These are phyloP conservation scores for Sclerotinia trifoliorum DNA, from an alignment of 2,329 filamentous ascomycete species.

Conservation along the genomic window DNA sequence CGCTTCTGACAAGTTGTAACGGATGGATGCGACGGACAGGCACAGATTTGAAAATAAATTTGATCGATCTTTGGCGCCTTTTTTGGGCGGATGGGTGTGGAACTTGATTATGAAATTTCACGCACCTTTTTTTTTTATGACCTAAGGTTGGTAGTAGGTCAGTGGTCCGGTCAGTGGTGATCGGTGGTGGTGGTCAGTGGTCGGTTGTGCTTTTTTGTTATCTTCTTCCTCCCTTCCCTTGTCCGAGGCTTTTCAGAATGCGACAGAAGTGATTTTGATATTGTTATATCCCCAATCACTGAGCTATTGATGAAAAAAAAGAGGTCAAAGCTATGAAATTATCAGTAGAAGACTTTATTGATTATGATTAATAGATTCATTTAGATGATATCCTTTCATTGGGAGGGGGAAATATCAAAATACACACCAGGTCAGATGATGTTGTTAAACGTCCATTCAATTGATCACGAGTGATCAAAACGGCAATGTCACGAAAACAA, in stretches of 20 bases:
- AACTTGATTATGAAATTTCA: slow-evolving; percentile 22
- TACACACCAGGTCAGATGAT: slow-evolving; percentile 13
- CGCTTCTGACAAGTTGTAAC: slow-evolving; percentile 19
- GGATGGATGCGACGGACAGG: slow-evolving; percentile 20
- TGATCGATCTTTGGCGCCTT: slow-evolving; percentile 14
- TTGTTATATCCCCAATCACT: neutral
- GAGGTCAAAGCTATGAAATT: neutral
- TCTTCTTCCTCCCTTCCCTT: neutral
- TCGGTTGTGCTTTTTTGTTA: neutral
- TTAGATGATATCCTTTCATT: neutral
- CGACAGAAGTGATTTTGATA: slow-evolving; percentile 11
- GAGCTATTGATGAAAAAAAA: neutral
- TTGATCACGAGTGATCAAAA: slow-evolving; percentile 12
- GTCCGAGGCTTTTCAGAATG: neutral
- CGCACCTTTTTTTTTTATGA: slow-evolving; percentile 15
- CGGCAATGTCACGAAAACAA: slow-evolving; percentile 13
- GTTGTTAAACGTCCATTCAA: slow-evolving; percentile 1
- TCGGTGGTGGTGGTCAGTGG: neutral
- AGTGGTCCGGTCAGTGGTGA: too few relatives aligned
- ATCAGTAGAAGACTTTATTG: slow-evolving; percentile 13
- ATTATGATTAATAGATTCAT: neutral
- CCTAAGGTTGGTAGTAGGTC: neutral
- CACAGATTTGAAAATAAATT: slow-evolving; percentile 17
- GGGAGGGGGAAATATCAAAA: neutral
- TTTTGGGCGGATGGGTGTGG: slow-evolving; percentile 4